A percentile compares a stretch with the other conserved stretches of the same genome.
These are phyloP conservation scores for Ulvella scutata DNA, from an alignment of 139 green algal genomes.

Conservation along the genomic window DNA sequence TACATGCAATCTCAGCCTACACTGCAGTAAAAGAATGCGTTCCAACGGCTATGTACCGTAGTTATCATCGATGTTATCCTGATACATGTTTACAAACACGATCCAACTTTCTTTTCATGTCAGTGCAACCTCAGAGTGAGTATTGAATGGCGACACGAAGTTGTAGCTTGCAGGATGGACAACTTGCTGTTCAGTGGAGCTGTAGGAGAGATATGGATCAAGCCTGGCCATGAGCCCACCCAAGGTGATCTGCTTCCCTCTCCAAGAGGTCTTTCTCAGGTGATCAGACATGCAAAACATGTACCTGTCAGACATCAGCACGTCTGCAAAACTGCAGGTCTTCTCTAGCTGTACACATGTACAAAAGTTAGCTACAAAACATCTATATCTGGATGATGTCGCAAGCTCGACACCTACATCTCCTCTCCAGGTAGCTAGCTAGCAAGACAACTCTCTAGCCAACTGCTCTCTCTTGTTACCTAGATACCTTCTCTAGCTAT, in stretches of 20 bases:
- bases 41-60: neutral
- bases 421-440: no score
- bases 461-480: no score
- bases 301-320: neutral
- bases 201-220: conserved; percentile 54
- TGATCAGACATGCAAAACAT: no score
- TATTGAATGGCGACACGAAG: neutral
- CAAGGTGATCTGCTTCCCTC: conserved; percentile 23
- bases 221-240: conserved; percentile 33
- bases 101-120: neutral
- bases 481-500: no score
- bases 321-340: neutral
- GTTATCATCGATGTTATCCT: neutral
- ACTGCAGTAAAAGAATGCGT: neutral
- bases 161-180: neutral
- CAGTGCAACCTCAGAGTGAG: neutral
- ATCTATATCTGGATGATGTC: neutral
- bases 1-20: neutral
- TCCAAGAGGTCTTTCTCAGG: no score
- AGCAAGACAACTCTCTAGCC: no score
- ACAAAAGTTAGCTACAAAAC: neutral
- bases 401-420: neutral
- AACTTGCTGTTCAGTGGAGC: conserved; percentile 32
- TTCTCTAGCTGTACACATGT: neutral
- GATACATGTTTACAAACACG: neutral